These are phyloP conservation scores for Fusarium mexicanum DNA, from an alignment of 2,329 filamentous ascomycete species.

Conservation along the genomic window DNA sequence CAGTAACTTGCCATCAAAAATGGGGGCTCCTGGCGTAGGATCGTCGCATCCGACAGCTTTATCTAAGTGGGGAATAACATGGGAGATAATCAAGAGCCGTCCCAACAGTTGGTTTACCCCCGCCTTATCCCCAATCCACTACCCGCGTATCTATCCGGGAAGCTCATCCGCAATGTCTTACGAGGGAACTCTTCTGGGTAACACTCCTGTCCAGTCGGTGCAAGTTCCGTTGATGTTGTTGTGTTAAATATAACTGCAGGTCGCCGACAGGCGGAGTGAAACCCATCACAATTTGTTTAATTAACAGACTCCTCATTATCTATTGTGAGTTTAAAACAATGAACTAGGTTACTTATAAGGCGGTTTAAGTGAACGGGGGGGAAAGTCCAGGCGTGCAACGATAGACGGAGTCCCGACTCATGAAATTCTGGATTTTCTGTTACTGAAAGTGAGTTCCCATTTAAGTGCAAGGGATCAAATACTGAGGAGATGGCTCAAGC, in stretches of 20 bases:
- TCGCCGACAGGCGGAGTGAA: rapidly evolving
- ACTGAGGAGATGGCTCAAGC: not conserved
- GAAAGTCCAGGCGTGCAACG: not conserved
- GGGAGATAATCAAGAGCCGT: not conserved
- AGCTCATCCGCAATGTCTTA: not conserved
- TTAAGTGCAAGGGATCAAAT: not conserved
- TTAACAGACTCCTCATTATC: not conserved
- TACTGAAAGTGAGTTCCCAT: not conserved
- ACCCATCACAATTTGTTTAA: not conserved
- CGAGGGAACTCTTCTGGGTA: not conserved
- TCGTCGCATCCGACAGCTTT: not conserved
- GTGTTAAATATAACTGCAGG: not conserved
- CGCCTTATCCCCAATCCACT: not conserved
- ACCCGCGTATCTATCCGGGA: not conserved
- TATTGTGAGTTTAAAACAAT: not conserved
- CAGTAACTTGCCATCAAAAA: not conserved
- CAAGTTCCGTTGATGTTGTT: not conserved
- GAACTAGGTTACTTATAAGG: rapidly evolving
- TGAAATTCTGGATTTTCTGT: too few species aligned
- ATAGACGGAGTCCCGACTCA: not conserved
- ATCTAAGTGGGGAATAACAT: not conserved
- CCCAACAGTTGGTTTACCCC: not conserved
- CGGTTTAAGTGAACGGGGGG: not conserved
- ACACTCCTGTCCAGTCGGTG: too few species aligned
- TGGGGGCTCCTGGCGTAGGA: not conserved